A percentile compares a stretch with the other conserved stretches of the same genome.
phyloP scores from a whole-genome alignment of 352 stramenopile species.

The Phytophthora parvispora region DNA sequence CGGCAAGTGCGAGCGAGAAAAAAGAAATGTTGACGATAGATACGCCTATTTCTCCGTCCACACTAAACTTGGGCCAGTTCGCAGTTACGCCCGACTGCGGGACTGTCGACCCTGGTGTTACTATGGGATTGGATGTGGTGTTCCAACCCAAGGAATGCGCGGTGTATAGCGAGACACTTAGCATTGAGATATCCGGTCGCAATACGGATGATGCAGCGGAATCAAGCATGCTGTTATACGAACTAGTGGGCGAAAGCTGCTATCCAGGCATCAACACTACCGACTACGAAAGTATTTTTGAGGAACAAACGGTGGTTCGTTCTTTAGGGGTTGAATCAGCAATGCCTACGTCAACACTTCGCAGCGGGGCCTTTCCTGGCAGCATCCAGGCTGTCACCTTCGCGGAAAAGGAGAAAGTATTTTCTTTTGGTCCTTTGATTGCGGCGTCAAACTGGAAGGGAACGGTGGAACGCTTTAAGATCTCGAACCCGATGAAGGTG shows the following conservation, averaged over 20 bases:
- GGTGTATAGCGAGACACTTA: constrained; percentile 78
- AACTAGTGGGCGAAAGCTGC: constrained; percentile 94
- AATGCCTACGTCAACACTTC: constrained; percentile 15
- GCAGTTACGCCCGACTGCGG: constrained; percentile 78
- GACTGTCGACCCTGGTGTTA: constrained; percentile 87
- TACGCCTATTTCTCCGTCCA: constrained; percentile 37
- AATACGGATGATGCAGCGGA: constrained; percentile 58
- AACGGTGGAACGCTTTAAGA: constrained; percentile 94
- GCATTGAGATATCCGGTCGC: constrained; percentile 82
- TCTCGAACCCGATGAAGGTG: constrained; percentile 97
- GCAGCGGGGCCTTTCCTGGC: constrained; percentile 21
- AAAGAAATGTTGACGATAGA: constrained; percentile 48
- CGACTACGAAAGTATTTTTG: constrained; percentile 95
- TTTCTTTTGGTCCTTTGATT: constrained; percentile 92
- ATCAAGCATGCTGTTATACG: constrained; percentile 73
- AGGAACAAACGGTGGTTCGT: constrained; percentile 95
- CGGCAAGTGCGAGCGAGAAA: background rate
- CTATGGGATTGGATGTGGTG: constrained; percentile 70
- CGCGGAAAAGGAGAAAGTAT: constrained; percentile 86
- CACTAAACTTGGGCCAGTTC: constrained; percentile 85
- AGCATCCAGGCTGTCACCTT: constrained; percentile 80
- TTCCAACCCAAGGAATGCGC: constrained; percentile 86
- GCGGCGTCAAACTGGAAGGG: constrained; percentile 75
- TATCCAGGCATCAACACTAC: constrained; percentile 92
- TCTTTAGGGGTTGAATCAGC: constrained; percentile 63